Percentiles rank a stretch among this genome's conserved stretches.
Conservation (phyloP, 2,329 filamentous ascomycete species). For the Cylindrodendrum hubeiense region DNA sequence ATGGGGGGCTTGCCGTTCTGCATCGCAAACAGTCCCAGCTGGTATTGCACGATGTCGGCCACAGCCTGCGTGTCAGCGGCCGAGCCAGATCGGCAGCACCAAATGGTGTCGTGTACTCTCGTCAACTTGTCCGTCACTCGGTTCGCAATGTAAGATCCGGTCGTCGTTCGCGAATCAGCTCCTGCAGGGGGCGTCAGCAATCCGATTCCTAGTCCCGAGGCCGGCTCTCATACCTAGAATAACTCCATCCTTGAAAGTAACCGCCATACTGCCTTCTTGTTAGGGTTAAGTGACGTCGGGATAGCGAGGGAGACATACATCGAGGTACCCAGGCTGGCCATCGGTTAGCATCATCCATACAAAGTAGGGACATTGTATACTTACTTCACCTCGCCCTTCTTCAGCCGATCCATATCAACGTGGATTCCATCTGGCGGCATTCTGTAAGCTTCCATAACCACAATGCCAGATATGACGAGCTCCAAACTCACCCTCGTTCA, state of each 20-base stretch:
- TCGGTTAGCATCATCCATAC: slow-evolving; percentile 46
- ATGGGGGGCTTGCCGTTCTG: slow-evolving; percentile 90
- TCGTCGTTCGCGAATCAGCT: slow-evolving; percentile 97
- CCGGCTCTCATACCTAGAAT: slow-evolving; percentile 76
- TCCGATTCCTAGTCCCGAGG: background rate
- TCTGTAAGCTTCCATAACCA: slow-evolving; percentile 37
- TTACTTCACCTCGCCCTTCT: slow-evolving; percentile 99
- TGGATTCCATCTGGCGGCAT: slow-evolving; percentile 89
- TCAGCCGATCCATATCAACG: slow-evolving; percentile 97
- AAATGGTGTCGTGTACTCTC: slow-evolving; percentile 98
- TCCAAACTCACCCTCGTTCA: slow-evolving; percentile 70
- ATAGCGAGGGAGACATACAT: slow-evolving; percentile 73
- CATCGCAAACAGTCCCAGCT: slow-evolving; percentile 92
- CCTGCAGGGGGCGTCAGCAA: slow-evolving; percentile 60
- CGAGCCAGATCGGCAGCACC: slow-evolving; percentile 98
- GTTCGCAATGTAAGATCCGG: slow-evolving; percentile 98
- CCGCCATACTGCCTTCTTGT: slow-evolving; percentile 81
- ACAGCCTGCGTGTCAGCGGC: slow-evolving; percentile 98
- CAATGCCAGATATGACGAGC: slow-evolving; percentile 35
- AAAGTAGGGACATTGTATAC: slow-evolving; percentile 49
- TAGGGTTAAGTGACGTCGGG: slow-evolving; percentile 43
- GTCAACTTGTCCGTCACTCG: slow-evolving; percentile 99
- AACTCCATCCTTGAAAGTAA: slow-evolving; percentile 98
- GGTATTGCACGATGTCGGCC: slow-evolving; percentile 97
- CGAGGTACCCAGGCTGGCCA: slow-evolving; percentile 87